Evolutionary conservation across 805 yeast genomes (phyloP).

Genomic region (Ogataea glucozyma): DNA sequence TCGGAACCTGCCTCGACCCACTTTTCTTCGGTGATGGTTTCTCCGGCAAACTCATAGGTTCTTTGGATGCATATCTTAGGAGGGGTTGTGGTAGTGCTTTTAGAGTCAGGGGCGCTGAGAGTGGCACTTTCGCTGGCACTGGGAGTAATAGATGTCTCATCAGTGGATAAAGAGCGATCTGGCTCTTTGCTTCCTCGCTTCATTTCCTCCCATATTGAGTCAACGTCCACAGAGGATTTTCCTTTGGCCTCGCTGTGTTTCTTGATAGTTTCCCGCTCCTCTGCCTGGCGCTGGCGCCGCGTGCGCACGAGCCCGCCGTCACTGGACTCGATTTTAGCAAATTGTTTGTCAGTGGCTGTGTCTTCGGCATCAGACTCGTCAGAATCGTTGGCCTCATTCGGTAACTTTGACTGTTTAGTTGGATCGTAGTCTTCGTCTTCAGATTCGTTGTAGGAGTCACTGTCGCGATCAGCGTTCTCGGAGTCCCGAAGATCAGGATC

Average conservation of each 20-base stretch:
- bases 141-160: no score
- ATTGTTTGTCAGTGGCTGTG: slow-evolving; percentile 32
- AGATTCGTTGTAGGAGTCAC: slow-evolving; percentile 52
- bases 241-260: slow-evolving; percentile 25
- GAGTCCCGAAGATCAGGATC: no score
- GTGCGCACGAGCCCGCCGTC: slow-evolving; percentile 71
- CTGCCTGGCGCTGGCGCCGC: slow-evolving; percentile 58
- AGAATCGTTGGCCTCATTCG: slow-evolving; percentile 38
- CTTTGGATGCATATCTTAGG: slow-evolving; percentile 72
- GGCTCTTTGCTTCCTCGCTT: no score
- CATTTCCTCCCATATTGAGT: slow-evolving; percentile 57
- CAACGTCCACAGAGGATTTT: slow-evolving; percentile 41
- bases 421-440: slow-evolving; percentile 62
- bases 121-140: no score
- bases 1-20: slow-evolving; percentile 76
- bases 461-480: slow-evolving; percentile 12
- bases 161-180: no score
- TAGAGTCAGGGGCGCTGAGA: no score
- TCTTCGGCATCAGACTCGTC: slow-evolving; percentile 39
- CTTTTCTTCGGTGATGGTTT: slow-evolving; percentile 72
- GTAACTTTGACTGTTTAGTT: slow-evolving; percentile 29
- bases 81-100: no score
- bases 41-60: slow-evolving; percentile 88
- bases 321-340: slow-evolving; percentile 56
- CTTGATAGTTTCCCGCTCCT: slow-evolving; percentile 24